These are phyloP conservation scores for Suillus variegatus DNA, from an alignment of 768 basidiomycete genomes.

Conservation along the genomic window DNA sequence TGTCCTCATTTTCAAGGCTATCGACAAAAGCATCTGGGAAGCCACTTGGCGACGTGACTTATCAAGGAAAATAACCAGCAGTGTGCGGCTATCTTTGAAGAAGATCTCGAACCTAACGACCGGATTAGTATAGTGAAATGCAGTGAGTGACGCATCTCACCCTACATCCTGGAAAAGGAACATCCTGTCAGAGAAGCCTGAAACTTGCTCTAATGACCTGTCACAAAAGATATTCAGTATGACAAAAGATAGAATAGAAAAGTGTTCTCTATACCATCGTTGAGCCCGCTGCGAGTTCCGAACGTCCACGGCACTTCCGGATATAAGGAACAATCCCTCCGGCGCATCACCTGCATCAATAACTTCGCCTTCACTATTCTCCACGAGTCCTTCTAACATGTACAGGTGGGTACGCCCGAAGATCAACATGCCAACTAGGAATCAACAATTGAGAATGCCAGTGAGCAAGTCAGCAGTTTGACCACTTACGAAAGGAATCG, in stretches of 20 bases:
- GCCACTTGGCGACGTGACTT: slow-evolving; percentile 63
- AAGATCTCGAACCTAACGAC: slow-evolving; percentile 78
- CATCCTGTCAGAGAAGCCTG: slow-evolving; percentile 75
- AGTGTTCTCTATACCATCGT: slow-evolving; percentile 60
- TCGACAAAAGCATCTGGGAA: slow-evolving; percentile 51
- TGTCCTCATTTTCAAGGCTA: slow-evolving; percentile 22
- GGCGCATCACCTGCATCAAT: slow-evolving; percentile 88
- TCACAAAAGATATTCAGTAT: slow-evolving; percentile 2
- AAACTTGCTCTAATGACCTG: slow-evolving; percentile 81
- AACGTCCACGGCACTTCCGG: slow-evolving; percentile 81
- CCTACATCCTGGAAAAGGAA: slow-evolving; percentile 92
- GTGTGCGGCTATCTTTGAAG: slow-evolving; percentile 88
- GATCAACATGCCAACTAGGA: slow-evolving; percentile 77
- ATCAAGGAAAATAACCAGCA: slow-evolving; percentile 80
- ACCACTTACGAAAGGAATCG: slow-evolving; percentile 81
- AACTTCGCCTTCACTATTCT: slow-evolving; percentile 84
- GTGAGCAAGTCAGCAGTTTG: not conserved
- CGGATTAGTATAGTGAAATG: not conserved
- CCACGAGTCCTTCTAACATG: slow-evolving; percentile 87
- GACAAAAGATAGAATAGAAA: not conserved
- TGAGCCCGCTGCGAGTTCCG: slow-evolving; percentile 80
- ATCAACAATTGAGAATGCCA: slow-evolving; percentile 1
- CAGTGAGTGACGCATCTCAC: slow-evolving; percentile 45
- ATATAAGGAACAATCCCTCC: slow-evolving; percentile 76
- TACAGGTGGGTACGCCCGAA: slow-evolving; percentile 85